phyloP scores from a whole-genome alignment of 345 rosid species.

The Rhizophora apiculata region DNA sequence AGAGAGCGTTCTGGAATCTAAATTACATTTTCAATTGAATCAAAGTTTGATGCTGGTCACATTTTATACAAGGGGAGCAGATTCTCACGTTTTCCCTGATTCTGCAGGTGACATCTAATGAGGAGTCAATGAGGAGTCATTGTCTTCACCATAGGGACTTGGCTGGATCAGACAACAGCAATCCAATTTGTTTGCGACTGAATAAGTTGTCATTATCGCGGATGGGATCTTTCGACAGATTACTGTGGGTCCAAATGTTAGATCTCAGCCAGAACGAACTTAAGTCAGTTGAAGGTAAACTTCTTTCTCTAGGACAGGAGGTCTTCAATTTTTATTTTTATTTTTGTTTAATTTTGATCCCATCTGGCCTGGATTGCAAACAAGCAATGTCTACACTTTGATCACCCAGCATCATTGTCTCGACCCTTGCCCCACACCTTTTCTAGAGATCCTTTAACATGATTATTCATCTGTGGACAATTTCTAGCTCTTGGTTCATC shows the following conservation, averaged over 20 bases:
- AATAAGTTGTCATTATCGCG: constrained; percentile 69
- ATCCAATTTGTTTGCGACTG: constrained; percentile 56
- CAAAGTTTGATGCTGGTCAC: not conserved
- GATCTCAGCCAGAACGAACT: constrained; percentile 88
- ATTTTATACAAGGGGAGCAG: not conserved
- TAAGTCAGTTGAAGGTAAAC: constrained; percentile 72
- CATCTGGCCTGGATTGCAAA: no score
- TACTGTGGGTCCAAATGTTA: constrained; percentile 86
- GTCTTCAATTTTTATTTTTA: not conserved
- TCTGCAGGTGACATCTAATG: constrained; percentile 64
- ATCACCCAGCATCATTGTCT: no score
- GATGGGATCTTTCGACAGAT: constrained; percentile 59
- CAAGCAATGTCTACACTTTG: no score
- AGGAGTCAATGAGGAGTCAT: constrained; percentile 45
- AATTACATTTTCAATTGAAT: not conserved
- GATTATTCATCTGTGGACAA: not conserved
- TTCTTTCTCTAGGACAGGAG: not conserved
- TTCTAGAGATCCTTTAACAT: no score
- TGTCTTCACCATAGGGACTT: constrained; percentile 41
- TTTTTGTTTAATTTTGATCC: no score
- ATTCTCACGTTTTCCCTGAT: constrained; percentile 22
- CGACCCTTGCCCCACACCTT: no score
- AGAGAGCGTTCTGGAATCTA: not conserved
- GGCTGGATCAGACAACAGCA: constrained; percentile 20
- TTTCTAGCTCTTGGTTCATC: not conserved